Conservation (phyloP, 2,329 filamentous ascomycete species). For the Exophiala phaeomuriformis region DNA sequence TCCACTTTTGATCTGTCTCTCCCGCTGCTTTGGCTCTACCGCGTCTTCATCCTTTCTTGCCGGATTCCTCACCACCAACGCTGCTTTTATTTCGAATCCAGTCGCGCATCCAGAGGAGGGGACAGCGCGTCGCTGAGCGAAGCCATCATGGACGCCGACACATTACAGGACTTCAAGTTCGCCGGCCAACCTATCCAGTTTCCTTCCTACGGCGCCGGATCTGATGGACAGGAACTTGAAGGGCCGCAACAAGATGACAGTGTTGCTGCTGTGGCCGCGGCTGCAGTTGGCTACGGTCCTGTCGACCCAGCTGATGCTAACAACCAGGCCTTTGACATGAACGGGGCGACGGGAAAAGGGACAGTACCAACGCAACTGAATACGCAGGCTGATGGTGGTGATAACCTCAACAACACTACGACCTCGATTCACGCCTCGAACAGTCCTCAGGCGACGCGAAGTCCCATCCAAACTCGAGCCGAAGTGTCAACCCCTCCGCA, state of each 20-base stretch:
- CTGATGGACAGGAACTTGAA: neutral
- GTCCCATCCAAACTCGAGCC: conserved; percentile 8
- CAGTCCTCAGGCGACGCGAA: conserved; percentile 16
- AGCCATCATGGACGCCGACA: conserved; percentile 13
- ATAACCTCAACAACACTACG: neutral
- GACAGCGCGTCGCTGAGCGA: conserved; percentile 1
- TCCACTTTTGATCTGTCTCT: neutral
- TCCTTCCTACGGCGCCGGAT: conserved; percentile 6
- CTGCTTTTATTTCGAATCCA: neutral
- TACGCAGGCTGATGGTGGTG: neutral
- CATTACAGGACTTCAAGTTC: conserved; percentile 12
- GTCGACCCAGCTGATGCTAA: conserved; percentile 16
- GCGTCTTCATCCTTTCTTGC: neutral
- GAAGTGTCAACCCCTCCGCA: conserved; percentile 9
- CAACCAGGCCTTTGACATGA: conserved; percentile 11
- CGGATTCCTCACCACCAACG: conserved; percentile 5
- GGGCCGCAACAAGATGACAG: neutral
- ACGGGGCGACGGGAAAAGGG: conserved; percentile 1
- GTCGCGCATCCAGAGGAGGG: neutral
- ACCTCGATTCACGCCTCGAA: neutral
- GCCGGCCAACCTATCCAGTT: conserved; percentile 17
- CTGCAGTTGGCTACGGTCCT: conserved; percentile 13
- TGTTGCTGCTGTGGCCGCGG: conserved; percentile 8
- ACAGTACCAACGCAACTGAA: conserved; percentile 11
- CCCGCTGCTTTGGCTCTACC: conserved; percentile 1